Evolutionary conservation across 768 basidiomycete genomes (phyloP), one percentile per base, ranked within the genome.

Genomic region (Amanita phalloides): DNA sequence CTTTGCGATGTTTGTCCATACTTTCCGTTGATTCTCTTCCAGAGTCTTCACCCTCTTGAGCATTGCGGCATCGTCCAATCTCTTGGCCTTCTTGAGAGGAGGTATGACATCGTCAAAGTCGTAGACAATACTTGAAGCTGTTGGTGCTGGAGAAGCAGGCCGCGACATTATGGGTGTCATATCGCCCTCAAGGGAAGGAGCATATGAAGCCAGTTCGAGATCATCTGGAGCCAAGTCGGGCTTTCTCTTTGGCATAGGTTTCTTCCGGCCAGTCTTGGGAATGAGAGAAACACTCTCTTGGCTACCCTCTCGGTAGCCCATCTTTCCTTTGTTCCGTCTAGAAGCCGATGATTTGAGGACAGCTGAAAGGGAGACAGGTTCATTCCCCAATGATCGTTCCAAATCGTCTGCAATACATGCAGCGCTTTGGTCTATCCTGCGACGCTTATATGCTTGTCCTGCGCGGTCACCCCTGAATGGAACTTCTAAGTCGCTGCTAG

Each of bases 1-100:
- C 56, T 79, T 75, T 1, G 90, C 92, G 45, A 95, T 92, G 58
- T 84, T 89, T 20, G 82, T 83, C 92, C 92, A 95, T 7, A 91
- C 84, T 67, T 90, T 92, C 53, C 79, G 76, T 68, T 93, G 91
- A 0, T 85, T 73, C 58, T 92, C 92, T 62, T 91, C 90, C 28
- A 92, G 63, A 5, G 79, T 73, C 64, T 82, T 84, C 53, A 90
- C 72, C 37, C 90, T 79, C 61, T 89, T 89, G 23, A 78, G 64
- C 76, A 86, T 84, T 3, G 79, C 74, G 51, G 65, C 69, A 43
- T 85, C 85, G 50, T 90, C 89, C 2, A 86, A 70, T 63, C 83
- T 86, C 64, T 86, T 88, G 4, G 86, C 87, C 59, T 75, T 81
- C 68, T 75, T 86, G 60, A 90, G 66, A 10, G 82, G 79, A 4